These are phyloP conservation scores for Tremella mesenterica DNA, from an alignment of 768 basidiomycete genomes.

Conservation along the genomic window DNA sequence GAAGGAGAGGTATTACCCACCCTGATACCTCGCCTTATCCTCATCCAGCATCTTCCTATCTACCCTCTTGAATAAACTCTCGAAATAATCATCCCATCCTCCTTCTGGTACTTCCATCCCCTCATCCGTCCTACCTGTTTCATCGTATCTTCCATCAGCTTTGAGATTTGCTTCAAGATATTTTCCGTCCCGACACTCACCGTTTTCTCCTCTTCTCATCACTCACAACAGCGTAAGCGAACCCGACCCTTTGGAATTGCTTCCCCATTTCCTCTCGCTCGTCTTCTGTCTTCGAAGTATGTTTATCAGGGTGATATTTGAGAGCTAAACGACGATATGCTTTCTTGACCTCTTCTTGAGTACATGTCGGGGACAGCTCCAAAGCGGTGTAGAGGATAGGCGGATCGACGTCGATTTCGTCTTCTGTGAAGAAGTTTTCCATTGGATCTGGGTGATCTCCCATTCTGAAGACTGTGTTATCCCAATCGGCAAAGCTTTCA, in stretches of 20 bases:
- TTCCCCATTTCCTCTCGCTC: slow-evolving; percentile 60
- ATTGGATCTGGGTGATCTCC: slow-evolving; percentile 34
- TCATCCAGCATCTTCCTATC: slow-evolving; percentile 81
- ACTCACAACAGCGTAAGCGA: slow-evolving; percentile 79
- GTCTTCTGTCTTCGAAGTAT: slow-evolving; percentile 53
- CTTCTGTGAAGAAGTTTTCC: slow-evolving; percentile 33
- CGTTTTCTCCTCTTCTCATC: slow-evolving; percentile 65
- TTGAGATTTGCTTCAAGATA: background rate
- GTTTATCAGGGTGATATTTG: slow-evolving; percentile 82
- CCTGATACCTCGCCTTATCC: slow-evolving; percentile 90
- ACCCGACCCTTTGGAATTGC: slow-evolving; percentile 78
- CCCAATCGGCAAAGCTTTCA: too few species aligned
- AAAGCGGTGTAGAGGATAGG: slow-evolving; percentile 62
- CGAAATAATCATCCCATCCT: slow-evolving; percentile 95
- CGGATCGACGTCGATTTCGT: slow-evolving; percentile 8
- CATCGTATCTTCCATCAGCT: slow-evolving; percentile 54
- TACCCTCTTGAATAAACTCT: slow-evolving; percentile 75
- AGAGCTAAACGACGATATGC: slow-evolving; percentile 80
- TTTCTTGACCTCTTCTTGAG: slow-evolving; percentile 63
- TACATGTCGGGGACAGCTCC: slow-evolving; percentile 52
- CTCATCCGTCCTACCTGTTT: slow-evolving; percentile 77
- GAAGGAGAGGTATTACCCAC: slow-evolving; percentile 45
- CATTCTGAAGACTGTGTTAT: slow-evolving; percentile 29
- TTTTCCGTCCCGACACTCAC: slow-evolving; percentile 5
- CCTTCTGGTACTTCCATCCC: slow-evolving; percentile 59